Percentiles rank a stretch among this genome's conserved stretches.
These are phyloP conservation scores for Nicotiana obtusifolia DNA, from an alignment of 257 asterid species.

Conservation along the genomic window DNA sequence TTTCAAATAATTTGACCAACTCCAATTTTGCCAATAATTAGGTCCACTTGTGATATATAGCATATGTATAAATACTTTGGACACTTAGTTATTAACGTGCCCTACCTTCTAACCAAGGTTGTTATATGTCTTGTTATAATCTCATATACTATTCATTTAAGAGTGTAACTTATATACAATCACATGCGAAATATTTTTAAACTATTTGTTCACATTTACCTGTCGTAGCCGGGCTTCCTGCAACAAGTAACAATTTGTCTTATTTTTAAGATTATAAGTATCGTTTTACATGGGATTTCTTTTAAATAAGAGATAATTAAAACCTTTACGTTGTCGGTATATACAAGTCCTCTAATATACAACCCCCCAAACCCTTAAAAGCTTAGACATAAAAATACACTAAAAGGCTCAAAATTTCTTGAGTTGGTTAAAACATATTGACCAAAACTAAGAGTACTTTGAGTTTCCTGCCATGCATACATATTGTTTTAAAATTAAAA, in stretches of 20 bases:
- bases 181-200: not conserved
- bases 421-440: constrained; percentile 4
- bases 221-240: not conserved
- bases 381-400: not conserved
- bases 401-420: not conserved
- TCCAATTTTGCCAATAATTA: not conserved
- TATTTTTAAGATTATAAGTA: not conserved
- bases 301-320: not conserved
- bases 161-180: not conserved
- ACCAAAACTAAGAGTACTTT: not conserved
- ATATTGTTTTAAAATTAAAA: not conserved
- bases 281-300: not conserved
- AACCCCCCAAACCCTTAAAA: not conserved
- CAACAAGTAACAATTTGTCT: not conserved
- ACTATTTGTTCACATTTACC: not conserved
- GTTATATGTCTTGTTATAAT: not conserved
- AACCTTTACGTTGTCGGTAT: not conserved
- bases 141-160: not conserved
- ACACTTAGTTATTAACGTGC: not conserved
- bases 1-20: constrained; percentile 5
- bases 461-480: not conserved
- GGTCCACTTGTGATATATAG: not conserved
- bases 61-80: not conserved
- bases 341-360: no score
- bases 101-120: not conserved